phyloP scores from a whole-genome alignment of 441 rosid species.

The Euphorbia celastroides region DNA sequence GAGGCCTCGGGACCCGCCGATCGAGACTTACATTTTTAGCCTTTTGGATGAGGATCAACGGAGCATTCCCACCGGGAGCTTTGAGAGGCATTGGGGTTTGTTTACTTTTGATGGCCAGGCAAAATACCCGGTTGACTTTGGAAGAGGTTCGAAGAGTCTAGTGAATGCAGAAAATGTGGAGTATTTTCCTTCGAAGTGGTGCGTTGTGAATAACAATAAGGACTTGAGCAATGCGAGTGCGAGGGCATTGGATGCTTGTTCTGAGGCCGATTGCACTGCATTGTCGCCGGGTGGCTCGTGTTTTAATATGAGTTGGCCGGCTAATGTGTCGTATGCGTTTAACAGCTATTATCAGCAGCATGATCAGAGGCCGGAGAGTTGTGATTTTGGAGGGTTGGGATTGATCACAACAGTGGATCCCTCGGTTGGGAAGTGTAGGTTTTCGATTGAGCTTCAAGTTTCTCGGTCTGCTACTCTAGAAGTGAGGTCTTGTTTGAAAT shows the following conservation, averaged over 20 bases:
- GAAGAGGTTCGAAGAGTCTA: conserved; percentile 43
- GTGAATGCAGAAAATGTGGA: conserved; percentile 61
- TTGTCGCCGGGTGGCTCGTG: conserved; percentile 73
- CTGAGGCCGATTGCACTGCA: conserved; percentile 60
- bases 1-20: conserved; percentile 47
- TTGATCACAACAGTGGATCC: conserved; percentile 81
- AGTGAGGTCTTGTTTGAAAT: conserved; percentile 5
- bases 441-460: conserved; percentile 45
- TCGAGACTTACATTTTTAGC: conserved; percentile 57
- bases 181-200: conserved; percentile 77
- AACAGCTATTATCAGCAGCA: conserved; percentile 82
- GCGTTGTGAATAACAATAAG: conserved; percentile 69
- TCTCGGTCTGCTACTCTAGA: conserved; percentile 33
- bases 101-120: conserved; percentile 94
- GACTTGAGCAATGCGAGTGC: conserved; percentile 67
- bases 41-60: conserved; percentile 75
- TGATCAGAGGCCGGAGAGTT: conserved; percentile 63
- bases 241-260: conserved; percentile 54
- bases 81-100: conserved; percentile 87
- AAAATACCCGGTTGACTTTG: conserved; percentile 54
- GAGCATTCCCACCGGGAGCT: conserved; percentile 48
- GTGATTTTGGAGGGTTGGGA: conserved; percentile 77
- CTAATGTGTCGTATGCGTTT: conserved; percentile 70
- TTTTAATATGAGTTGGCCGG: conserved; percentile 65
- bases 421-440: conserved; percentile 54